These are phyloP conservation scores for Mortierella antarctica DNA, from an alignment of 192 early-diverging fungal genomes.

Conservation along the genomic window DNA sequence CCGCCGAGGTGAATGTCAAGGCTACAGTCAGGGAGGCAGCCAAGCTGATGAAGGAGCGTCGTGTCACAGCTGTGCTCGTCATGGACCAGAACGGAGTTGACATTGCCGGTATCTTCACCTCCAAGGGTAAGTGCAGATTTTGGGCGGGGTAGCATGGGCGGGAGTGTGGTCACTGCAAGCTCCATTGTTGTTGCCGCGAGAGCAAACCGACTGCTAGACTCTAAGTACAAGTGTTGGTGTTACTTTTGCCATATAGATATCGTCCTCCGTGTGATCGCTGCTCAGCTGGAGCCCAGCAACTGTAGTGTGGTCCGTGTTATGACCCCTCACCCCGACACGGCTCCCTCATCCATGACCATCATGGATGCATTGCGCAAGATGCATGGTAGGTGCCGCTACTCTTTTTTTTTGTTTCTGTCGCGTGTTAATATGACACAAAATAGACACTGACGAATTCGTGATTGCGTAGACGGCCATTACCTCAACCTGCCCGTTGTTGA, in stretches of 20 bases:
- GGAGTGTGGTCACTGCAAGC: not conserved
- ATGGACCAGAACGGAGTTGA: conserved; percentile 70
- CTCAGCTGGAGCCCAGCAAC: conserved; percentile 85
- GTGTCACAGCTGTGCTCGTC: conserved; percentile 81
- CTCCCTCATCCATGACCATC: conserved; percentile 75
- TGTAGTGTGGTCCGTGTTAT: conserved; percentile 97
- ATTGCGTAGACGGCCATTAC: conserved; percentile 76
- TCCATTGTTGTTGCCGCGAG: not conserved
- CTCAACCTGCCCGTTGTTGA: conserved; percentile 86
- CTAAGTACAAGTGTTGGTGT: too few species aligned
- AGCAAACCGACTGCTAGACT: not conserved
- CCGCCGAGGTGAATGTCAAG: conserved; percentile 70
- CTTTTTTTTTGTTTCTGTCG: not conserved
- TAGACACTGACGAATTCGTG: not conserved
- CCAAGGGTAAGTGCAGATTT: conserved; percentile 58
- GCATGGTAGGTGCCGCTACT: conserved; percentile 66
- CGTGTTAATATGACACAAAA: not conserved
- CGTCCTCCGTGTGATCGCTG: conserved; percentile 89
- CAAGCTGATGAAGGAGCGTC: conserved; percentile 76
- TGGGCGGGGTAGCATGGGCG: too few species aligned
- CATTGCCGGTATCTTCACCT: conserved; percentile 93
- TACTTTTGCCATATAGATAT: conserved; percentile 66
- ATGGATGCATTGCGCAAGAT: conserved; percentile 87
- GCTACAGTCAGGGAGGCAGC: conserved; percentile 80
- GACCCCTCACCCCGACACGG: conserved; percentile 91